phyloP scores from a whole-genome alignment of 495 filamentous ascomycete species.

The Lepraria neglecta region DNA sequence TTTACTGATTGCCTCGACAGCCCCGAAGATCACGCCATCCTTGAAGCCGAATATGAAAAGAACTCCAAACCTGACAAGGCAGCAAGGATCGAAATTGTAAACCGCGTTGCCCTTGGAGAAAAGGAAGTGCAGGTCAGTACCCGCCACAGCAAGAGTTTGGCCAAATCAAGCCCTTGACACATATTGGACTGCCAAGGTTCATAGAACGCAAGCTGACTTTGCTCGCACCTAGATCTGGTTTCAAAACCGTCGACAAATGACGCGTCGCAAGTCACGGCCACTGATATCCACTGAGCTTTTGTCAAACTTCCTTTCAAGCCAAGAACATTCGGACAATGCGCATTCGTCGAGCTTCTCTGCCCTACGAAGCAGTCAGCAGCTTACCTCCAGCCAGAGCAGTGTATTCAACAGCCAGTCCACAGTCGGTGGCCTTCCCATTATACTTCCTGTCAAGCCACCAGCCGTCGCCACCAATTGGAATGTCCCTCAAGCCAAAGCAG shows the following conservation, averaged over 20 bases:
- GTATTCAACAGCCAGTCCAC: constrained; percentile 8
- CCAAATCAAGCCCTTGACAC: not conserved
- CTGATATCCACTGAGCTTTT: constrained; percentile 75
- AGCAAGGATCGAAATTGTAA: constrained; percentile 74
- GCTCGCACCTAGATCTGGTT: constrained; percentile 80
- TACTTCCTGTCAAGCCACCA: not conserved
- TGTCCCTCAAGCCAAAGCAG: not conserved
- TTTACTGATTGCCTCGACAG: constrained; percentile 39
- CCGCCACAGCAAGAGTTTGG: not conserved
- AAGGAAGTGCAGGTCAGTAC: constrained; percentile 91
- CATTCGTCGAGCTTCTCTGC: constrained; percentile 15
- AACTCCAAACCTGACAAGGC: constrained; percentile 93
- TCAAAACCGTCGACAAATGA: constrained; percentile 92
- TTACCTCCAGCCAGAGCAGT: constrained; percentile 16
- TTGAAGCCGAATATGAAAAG: constrained; percentile 77
- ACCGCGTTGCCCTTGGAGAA: constrained; percentile 82
- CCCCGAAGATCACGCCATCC: constrained; percentile 80
- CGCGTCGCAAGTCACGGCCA: constrained; percentile 83
- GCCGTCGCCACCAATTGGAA: not conserved
- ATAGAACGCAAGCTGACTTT: constrained; percentile 5
- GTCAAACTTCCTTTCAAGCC: constrained; percentile 29
- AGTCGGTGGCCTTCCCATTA: not conserved
- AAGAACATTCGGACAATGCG: constrained; percentile 9
- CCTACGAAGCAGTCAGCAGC: constrained; percentile 11
- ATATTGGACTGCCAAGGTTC: not conserved